Evolutionary conservation across 202 grass and related monocot species (phyloP).

Genomic region (Eragrostis tef): DNA sequence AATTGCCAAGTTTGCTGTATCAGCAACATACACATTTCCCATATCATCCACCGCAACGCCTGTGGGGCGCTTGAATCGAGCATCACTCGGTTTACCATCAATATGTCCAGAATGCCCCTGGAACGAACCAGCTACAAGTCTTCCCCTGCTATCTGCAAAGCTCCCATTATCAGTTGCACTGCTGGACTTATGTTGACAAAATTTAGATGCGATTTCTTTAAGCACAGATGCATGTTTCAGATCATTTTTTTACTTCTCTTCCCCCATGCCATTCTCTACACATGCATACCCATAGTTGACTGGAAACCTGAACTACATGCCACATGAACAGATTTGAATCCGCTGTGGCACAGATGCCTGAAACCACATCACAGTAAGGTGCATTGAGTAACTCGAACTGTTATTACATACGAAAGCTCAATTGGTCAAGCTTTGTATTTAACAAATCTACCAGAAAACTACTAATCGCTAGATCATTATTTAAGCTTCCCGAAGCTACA

Average conservation of each 20-base stretch:
- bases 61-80: slow-evolving; percentile 87
- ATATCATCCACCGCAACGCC: slow-evolving; percentile 87
- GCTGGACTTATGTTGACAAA: not conserved
- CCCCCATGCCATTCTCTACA: not conserved
- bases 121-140: slow-evolving; percentile 87
- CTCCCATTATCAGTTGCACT: slow-evolving; percentile 41
- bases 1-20: slow-evolving; percentile 92
- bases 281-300: slow-evolving; percentile 12
- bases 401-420: not conserved
- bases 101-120: slow-evolving; percentile 88
- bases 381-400: not conserved
- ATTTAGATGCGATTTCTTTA: slow-evolving; percentile 14
- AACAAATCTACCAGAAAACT: slow-evolving; percentile 13
- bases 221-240: not conserved
- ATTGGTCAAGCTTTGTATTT: slow-evolving; percentile 7
- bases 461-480: not conserved
- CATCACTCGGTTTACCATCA: slow-evolving; percentile 91
- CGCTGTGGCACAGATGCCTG: not conserved
- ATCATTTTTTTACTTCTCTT: not conserved
- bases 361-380: not conserved
- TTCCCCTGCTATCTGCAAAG: slow-evolving; percentile 90
- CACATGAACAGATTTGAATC: not conserved
- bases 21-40: slow-evolving; percentile 97
- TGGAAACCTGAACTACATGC: not conserved
- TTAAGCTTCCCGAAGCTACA: not conserved